These are phyloP conservation scores for Helicocarpus griseus DNA, from an alignment of 2,329 filamentous ascomycete species.

Conservation along the genomic window DNA sequence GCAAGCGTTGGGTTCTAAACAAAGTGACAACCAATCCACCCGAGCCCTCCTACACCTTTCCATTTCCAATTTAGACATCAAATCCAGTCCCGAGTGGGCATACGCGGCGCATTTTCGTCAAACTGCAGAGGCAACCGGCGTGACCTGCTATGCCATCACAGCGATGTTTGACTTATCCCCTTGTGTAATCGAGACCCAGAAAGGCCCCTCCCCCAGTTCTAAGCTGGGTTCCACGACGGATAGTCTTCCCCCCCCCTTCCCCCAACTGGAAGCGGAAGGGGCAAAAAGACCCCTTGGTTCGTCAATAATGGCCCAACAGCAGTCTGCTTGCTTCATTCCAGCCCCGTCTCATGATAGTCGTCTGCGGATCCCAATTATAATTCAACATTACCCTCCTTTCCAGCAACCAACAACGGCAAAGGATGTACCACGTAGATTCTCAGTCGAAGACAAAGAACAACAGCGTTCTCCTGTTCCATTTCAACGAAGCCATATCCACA, in stretches of 20 bases:
- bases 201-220: not conserved
- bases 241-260: not conserved
- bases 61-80: not conserved
- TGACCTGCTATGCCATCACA: not conserved
- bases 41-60: not conserved
- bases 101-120: not conserved
- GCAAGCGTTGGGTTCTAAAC: not conserved
- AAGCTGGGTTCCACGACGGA: conserved; percentile 4
- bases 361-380: not conserved
- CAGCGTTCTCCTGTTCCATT: too few relatives aligned
- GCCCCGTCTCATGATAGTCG: not conserved
- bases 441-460: too few relatives aligned
- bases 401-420: not conserved
- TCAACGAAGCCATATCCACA: too few relatives aligned
- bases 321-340: not conserved
- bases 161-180: not conserved
- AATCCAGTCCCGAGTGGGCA: not conserved
- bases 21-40: not conserved
- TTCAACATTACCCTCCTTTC: not conserved
- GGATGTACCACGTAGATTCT: too few relatives aligned
- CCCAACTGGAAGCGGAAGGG: not conserved
- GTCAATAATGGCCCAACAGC: not conserved
- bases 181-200: conserved; percentile 5
- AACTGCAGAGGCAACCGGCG: not conserved
- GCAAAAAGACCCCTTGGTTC: not conserved